Base-by-base conservation (phyloP, 2,329 filamentous ascomycete genomes). In the Fusarium pseudocircinatum region DNA sequence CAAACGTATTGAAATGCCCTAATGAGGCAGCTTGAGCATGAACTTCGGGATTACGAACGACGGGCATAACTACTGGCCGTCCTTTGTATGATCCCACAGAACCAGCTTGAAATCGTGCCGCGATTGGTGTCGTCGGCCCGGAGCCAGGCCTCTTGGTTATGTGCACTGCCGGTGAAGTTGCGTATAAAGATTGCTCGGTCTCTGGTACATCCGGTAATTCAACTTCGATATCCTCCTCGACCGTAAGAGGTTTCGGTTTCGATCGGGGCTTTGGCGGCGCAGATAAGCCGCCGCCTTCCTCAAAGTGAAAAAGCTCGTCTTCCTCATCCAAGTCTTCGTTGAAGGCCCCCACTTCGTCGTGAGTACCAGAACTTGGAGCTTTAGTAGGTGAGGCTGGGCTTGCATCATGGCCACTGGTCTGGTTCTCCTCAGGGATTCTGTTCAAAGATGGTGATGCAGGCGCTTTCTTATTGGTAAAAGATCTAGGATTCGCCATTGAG, bases 21-120 rank as follows among this genome's bases (percentile, higher is more conserved):
- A 88, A 79, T 16, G 84, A 84, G 16, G 83, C 84, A 6, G 87
- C 87, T 72, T 83, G 82, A 30, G 84, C 85, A 63, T 87, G 84
- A 2, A 89, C 60, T 28, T 86, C 83, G 14, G 85, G 83, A 54
- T 87, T 83, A 53, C 83, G 84, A 50, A 90, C 84, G 20, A 89
- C 82, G 5, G 86, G 84, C 81, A 89, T 87, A 40, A 84, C 82
- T 53, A 90, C 85, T 20, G 87, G 83, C 26, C 83, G 83, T 47
- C 87, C 87, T 74, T 85, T 87, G 73, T 88, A 89, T n/a, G 87
- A 89, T 6, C 87, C 87, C 20, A 87, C 78, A 12, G 85, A 86
- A 24, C 83, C 83, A 28, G 82, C 78, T 47, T 82, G 78, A 59
- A 82, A 82, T 50, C 80, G 82, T 53, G 82, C 74, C 9, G 74